A percentile compares a stretch with the other conserved stretches of the same genome.
Evolutionary conservation across 257 asterid genomes (phyloP).

Genomic region (Linderniella brevidens): DNA sequence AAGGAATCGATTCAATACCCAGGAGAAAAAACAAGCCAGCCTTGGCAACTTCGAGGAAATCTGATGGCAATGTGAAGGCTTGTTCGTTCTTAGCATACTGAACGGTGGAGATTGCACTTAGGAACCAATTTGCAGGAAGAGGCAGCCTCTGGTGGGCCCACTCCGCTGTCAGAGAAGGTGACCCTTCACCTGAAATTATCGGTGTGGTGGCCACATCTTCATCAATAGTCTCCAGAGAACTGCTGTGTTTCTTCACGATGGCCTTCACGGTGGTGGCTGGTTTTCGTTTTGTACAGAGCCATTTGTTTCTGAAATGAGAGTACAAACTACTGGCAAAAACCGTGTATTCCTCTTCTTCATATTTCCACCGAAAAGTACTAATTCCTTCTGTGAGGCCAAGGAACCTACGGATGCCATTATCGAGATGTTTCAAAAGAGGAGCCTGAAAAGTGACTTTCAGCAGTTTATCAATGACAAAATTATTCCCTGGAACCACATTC

Average conservation of each 20-base stretch:
- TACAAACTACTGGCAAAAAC: slow-evolving; percentile 43
- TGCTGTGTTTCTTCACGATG: slow-evolving; percentile 18
- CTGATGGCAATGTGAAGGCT: slow-evolving; percentile 18
- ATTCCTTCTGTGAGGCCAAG: slow-evolving; percentile 20
- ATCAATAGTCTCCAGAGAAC: slow-evolving; percentile 48
- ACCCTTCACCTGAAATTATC: slow-evolving; percentile 10
- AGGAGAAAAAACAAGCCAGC: slow-evolving; percentile 80
- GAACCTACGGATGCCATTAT: slow-evolving; percentile 30
- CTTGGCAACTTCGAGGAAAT: slow-evolving; percentile 38
- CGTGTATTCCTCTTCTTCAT: slow-evolving; percentile 42
- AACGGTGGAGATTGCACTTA: slow-evolving; percentile 59
- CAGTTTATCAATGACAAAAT: slow-evolving; percentile 30
- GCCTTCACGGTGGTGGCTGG: slow-evolving; percentile 15
- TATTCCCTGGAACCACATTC: slow-evolving; percentile 45
- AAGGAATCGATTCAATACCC: slow-evolving; percentile 52
- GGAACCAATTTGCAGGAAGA: slow-evolving; percentile 84
- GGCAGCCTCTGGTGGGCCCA: slow-evolving; percentile 90
- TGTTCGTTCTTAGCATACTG: slow-evolving; percentile 16
- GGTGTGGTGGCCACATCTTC: slow-evolving; percentile 36
- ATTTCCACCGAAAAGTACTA: slow-evolving; percentile 37
- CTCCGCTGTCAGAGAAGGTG: slow-evolving; percentile 37
- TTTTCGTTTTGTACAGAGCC: slow-evolving; percentile 54
- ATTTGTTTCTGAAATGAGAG: slow-evolving; percentile 56
- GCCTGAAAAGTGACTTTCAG: slow-evolving; percentile 41
- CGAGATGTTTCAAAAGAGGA: slow-evolving; percentile 48